Evolutionary conservation across 139 green algal species (phyloP), one percentile per base, ranked within the genome.

Genomic region (Tetraselmis chui): DNA sequence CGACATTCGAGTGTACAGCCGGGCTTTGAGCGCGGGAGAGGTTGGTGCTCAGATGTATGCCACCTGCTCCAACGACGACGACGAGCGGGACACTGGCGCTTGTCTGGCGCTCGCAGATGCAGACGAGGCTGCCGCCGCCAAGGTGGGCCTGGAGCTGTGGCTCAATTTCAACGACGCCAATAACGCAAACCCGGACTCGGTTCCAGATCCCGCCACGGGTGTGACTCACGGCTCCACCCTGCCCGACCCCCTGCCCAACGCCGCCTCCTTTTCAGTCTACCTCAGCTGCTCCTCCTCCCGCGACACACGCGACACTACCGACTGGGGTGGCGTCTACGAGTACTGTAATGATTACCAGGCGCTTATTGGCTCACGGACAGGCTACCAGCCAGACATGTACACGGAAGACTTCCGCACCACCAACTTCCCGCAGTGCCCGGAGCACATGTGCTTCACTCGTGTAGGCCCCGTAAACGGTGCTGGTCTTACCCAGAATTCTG

Each of bases 141-240:
- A 24, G n/a, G 74, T 28, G 28, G 81, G 74, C 75, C 81, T 84
- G 29, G 75, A 76, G 74, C 74, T 28, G 18, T 84, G 83, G 74
- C 83, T 81, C 81, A 84, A 84, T 27, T 81, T 84, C 28, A 27
- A 84, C 81, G 81, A 84, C 23, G 29, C 45, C 25, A 30, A 31
- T 18, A 31, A 77, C 45, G 45, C 45, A 5, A 67, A 67, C 45
- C 45, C 45, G 11, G 18, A 5, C 45, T 18, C 11, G 11, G 18
- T 18, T 67, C n/a, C n/a, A n/a, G 45, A 5, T 18, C 5, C 11
- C 45, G 45, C 45, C 18, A 18, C 5, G 5, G 45, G 45, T 18
- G 11, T 25, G 11, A 18, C 18, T 18, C 45, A 67, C 45, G 45
- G 45, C 45, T 25, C 11, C 45, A 67, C 45, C 45, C 45, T 67